These are phyloP conservation scores for Citrus australasica DNA, from an alignment of 345 rosid genomes.

Conservation along the genomic window DNA sequence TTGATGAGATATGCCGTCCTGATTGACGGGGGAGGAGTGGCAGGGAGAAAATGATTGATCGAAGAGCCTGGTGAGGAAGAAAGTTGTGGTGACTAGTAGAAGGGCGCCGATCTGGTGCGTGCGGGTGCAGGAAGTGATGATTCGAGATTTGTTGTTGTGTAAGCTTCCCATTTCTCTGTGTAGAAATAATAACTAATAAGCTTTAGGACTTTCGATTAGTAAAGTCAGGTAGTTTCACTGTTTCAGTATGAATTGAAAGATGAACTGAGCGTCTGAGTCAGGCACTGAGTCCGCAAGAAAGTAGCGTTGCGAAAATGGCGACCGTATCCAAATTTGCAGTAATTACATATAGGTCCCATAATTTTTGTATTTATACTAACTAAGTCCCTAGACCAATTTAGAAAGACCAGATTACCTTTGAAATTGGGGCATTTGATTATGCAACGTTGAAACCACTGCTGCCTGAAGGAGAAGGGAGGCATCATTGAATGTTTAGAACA, in stretches of 20 bases:
- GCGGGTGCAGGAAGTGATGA: conserved; percentile 70
- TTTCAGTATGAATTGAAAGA: neutral
- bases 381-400: neutral
- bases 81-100: conserved; percentile 62
- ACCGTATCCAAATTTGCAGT: neutral
- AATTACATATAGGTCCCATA: neutral
- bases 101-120: conserved; percentile 88
- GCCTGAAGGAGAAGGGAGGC: neutral
- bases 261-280: too few species aligned
- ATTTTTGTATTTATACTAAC: too few species aligned
- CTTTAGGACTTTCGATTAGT: neutral
- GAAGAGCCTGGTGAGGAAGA: conserved; percentile 77
- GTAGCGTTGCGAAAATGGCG: neutral
- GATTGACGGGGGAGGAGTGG: conserved; percentile 20
- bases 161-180: conserved; percentile 34
- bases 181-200: neutral
- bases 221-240: neutral
- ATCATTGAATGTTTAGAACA: neutral
- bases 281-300: neutral
- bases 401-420: neutral
- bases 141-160: conserved; percentile 38
- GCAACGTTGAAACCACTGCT: too few species aligned
- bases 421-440: too few species aligned
- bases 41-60: conserved; percentile 52
- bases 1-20: conserved; percentile 11